phyloP scores from a whole-genome alignment of 805 yeast genomes.

The Saccharomycopsis lassenensis region DNA sequence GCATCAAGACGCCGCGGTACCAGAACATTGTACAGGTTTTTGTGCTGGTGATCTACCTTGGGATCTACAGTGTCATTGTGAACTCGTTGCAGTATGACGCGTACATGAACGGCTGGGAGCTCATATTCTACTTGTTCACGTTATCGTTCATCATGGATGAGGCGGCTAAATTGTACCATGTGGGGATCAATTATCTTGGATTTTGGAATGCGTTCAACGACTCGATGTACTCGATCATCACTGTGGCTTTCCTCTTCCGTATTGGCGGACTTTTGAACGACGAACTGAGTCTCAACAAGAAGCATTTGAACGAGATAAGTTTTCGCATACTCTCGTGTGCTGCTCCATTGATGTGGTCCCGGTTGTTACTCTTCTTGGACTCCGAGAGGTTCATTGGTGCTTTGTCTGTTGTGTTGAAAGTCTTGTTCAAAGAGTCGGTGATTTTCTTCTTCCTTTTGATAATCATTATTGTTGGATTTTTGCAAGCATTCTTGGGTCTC shows the following conservation, averaged over 20 bases:
- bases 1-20: constrained; percentile 77
- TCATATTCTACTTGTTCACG: constrained; percentile 53
- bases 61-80: constrained; percentile 46
- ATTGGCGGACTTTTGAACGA: constrained; percentile 23
- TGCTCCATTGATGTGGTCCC: constrained; percentile 80
- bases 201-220: constrained; percentile 78
- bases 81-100: constrained; percentile 19
- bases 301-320: constrained; percentile 41
- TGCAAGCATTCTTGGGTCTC: constrained; percentile 79
- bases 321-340: constrained; percentile 67
- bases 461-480: constrained; percentile 65
- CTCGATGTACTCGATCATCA: constrained; percentile 45
- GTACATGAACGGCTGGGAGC: constrained; percentile 37
- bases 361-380: constrained; percentile 66
- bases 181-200: constrained; percentile 60
- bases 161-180: constrained; percentile 56
- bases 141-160: constrained; percentile 61
- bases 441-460: constrained; percentile 65
- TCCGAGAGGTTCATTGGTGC: constrained; percentile 78
- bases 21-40: constrained; percentile 65
- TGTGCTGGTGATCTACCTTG: constrained; percentile 53
- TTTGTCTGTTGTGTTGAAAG: constrained; percentile 74
- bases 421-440: constrained; percentile 81
- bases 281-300: constrained; percentile 18
- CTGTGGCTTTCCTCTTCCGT: constrained; percentile 45